Conservation (phyloP, 140 eudicot species). For the Ambrosia hybrid region DNA sequence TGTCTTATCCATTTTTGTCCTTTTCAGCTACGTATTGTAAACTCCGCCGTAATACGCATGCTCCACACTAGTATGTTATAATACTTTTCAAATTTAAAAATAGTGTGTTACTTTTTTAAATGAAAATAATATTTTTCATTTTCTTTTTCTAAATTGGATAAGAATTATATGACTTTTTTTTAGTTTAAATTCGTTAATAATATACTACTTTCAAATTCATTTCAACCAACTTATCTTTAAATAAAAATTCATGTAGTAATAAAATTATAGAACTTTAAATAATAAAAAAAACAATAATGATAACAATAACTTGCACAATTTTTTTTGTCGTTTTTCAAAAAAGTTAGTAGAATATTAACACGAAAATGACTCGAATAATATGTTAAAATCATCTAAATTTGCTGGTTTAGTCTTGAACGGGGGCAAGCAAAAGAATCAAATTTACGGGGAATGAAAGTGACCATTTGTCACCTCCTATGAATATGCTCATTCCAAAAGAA, state of each 20-base stretch:
- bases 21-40: too few relatives aligned
- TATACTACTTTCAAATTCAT: background rate
- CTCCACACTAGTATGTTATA: background rate
- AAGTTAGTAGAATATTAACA: constrained; percentile 1
- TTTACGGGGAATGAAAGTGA: background rate
- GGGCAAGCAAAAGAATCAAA: background rate
- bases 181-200: background rate
- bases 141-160: background rate
- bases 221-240: background rate
- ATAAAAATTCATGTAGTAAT: background rate
- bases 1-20: too few relatives aligned
- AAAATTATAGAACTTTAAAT: too few relatives aligned
- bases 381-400: too few relatives aligned
- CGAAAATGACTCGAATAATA: background rate
- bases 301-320: too few relatives aligned
- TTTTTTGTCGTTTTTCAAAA: background rate
- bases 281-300: too few relatives aligned
- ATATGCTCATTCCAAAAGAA: too few relatives aligned
- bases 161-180: background rate
- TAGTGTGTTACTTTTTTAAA: background rate
- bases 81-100: background rate
- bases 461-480: background rate
- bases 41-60: too few relatives aligned
- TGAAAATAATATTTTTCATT: background rate
- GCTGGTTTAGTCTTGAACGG: background rate